Evolutionary conservation across 345 rosid species (phyloP).

Genomic region (Salix udensis): DNA sequence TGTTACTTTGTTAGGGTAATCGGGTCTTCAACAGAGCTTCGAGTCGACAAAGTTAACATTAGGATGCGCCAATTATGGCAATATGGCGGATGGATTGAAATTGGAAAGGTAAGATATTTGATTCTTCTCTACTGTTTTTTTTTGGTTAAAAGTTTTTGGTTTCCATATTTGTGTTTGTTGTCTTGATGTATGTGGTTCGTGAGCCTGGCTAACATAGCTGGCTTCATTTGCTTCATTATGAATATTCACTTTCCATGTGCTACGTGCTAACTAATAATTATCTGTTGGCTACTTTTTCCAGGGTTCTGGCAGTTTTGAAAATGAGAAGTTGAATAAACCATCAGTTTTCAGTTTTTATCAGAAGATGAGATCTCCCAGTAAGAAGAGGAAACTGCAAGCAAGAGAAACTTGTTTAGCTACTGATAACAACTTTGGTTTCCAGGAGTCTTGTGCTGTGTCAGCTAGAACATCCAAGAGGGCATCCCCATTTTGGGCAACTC

Average conservation of each 20-base stretch:
- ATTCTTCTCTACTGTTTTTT: neutral
- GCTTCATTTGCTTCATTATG: neutral
- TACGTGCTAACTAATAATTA: slow-evolving; percentile 3
- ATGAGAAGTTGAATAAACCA: slow-evolving; percentile 23
- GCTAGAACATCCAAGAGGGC: slow-evolving; percentile 40
- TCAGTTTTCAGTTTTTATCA: slow-evolving; percentile 19
- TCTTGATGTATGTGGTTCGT: neutral
- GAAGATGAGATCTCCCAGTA: slow-evolving; percentile 16
- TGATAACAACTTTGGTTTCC: neutral
- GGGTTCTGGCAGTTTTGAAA: slow-evolving; percentile 27
- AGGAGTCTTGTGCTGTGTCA: slow-evolving; percentile 26
- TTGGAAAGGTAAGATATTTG: slow-evolving; percentile 10
- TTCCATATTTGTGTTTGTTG: neutral
- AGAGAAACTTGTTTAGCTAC: slow-evolving; percentile 17
- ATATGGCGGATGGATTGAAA: slow-evolving; percentile 13
- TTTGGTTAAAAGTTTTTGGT: neutral
- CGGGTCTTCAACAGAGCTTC: slow-evolving; percentile 10
- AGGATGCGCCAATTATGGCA: slow-evolving; percentile 16
- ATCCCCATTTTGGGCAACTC: slow-evolving; percentile 31
- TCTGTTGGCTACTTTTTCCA: slow-evolving; percentile 24
- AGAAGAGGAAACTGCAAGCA: slow-evolving; percentile 13
- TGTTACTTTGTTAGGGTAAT: slow-evolving; percentile 9
- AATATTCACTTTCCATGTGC: neutral
- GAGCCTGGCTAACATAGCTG: neutral
- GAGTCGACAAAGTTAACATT: neutral